A percentile compares a stretch with the other conserved stretches of the same genome.
Evolutionary conservation across 2,329 filamentous ascomycete species (phyloP).

Genomic region (Paecilomyces fulvus): DNA sequence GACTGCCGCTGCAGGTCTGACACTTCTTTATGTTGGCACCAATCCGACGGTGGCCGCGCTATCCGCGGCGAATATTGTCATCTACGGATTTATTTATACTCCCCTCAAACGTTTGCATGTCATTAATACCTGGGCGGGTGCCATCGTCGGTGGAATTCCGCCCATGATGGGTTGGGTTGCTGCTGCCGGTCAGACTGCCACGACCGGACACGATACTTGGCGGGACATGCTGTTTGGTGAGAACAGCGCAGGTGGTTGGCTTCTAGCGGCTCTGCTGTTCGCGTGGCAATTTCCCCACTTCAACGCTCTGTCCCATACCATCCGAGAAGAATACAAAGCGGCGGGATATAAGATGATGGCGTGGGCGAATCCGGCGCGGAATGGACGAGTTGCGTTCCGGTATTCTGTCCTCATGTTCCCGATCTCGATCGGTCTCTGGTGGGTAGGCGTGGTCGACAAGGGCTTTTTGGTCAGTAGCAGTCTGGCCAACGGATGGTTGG

Average conservation of each 20-base stretch:
- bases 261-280: constrained; percentile 75
- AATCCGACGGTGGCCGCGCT: constrained; percentile 88
- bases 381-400: constrained; percentile 76
- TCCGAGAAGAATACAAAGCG: constrained; percentile 76
- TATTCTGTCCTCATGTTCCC: constrained; percentile 84
- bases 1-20: constrained; percentile 61
- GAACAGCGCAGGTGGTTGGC: constrained; percentile 70
- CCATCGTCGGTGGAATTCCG: constrained; percentile 84
- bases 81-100: constrained; percentile 91
- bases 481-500: constrained; percentile 78
- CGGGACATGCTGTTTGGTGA: constrained; percentile 67
- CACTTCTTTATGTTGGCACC: constrained; percentile 75
- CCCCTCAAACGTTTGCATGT: constrained; percentile 80
- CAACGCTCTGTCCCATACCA: constrained; percentile 83
- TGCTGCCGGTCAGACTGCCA: constrained; percentile 79
- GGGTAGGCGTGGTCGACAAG: constrained; percentile 73
- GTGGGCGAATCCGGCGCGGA: constrained; percentile 79
- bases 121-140: constrained; percentile 91
- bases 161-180: constrained; percentile 98
- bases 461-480: constrained; percentile 73
- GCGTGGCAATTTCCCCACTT: constrained; percentile 99
- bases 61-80: constrained; percentile 71
- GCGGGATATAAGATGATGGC: constrained; percentile 64
- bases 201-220: constrained; percentile 61
- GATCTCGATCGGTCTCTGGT: constrained; percentile 72